These are phyloP conservation scores for Zea luxurians DNA, from an alignment of 176 grass and related monocot genomes.

Conservation along the genomic window DNA sequence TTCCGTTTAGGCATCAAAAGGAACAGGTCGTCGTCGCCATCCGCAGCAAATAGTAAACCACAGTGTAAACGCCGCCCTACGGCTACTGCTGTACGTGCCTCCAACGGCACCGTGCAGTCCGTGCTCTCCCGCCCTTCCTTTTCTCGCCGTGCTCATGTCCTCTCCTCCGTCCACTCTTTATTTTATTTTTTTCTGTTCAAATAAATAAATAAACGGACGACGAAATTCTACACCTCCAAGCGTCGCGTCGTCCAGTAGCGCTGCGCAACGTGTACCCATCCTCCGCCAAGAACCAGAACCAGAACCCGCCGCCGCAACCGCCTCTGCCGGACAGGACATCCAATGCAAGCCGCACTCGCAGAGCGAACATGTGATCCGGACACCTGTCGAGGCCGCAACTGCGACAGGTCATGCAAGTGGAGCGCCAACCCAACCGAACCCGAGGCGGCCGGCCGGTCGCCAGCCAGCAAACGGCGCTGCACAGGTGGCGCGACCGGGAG, in stretches of 20 bases:
- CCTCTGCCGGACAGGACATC: neutral
- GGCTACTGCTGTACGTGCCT: no score
- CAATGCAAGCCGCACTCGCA: no score
- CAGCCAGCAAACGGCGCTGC: slow-evolving; percentile 18
- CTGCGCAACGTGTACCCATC: slow-evolving; percentile 8
- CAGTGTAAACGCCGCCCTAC: no score
- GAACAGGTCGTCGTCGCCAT: no score
- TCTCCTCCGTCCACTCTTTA: slow-evolving; percentile 25
- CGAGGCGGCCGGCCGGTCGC: slow-evolving; percentile 10
- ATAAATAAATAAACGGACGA: neutral
- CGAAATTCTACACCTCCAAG: neutral
- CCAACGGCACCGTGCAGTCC: no score
- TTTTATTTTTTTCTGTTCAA: neutral
- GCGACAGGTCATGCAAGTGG: neutral
- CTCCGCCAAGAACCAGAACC: slow-evolving; percentile 21
- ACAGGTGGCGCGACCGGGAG: slow-evolving; percentile 18
- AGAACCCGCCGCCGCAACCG: neutral
- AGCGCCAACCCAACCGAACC: neutral
- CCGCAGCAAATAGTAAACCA: no score
- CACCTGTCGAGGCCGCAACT: slow-evolving; percentile 29
- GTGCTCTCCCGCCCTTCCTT: neutral
- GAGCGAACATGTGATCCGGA: neutral
- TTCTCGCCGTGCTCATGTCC: neutral
- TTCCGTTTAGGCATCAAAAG: no score
- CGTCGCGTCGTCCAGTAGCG: neutral